These are phyloP conservation scores for Colletotrichum eleusines DNA, from an alignment of 2,329 filamentous ascomycete species.

Conservation along the genomic window DNA sequence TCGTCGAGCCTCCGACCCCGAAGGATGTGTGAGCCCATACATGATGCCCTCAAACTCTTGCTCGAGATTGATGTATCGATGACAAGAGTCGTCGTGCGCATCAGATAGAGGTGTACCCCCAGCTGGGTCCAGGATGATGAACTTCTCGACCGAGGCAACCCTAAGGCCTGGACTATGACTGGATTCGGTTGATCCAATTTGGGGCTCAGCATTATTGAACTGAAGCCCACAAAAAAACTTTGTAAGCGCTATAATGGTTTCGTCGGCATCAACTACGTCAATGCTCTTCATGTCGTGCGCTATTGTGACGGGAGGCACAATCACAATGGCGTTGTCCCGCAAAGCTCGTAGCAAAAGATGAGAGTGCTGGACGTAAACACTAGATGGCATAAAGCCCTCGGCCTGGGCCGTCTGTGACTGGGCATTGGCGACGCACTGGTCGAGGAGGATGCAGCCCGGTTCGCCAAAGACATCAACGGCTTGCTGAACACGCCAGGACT, in stretches of 20 bases:
- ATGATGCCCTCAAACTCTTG: slow-evolving; percentile 84
- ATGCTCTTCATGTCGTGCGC: slow-evolving; percentile 55
- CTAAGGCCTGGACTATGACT: slow-evolving; percentile 56
- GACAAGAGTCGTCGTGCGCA: slow-evolving; percentile 50
- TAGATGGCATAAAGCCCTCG: slow-evolving; percentile 38
- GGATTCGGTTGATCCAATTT: slow-evolving; percentile 39
- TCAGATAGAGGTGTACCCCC: slow-evolving; percentile 82
- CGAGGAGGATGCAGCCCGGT: slow-evolving; percentile 75
- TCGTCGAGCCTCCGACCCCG: slow-evolving; percentile 16
- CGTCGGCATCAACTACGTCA: slow-evolving; percentile 60
- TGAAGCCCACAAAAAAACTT: slow-evolving; percentile 79
- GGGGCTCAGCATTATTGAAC: slow-evolving; percentile 47
- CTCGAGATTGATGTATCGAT: slow-evolving; percentile 87
- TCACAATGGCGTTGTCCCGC: slow-evolving; percentile 51
- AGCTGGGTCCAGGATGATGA: slow-evolving; percentile 89
- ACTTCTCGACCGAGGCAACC: slow-evolving; percentile 78
- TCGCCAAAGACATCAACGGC: slow-evolving; percentile 79
- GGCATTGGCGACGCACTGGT: slow-evolving; percentile 31
- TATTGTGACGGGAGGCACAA: slow-evolving; percentile 57
- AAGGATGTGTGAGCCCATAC: slow-evolving; percentile 63
- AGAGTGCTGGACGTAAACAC: slow-evolving; percentile 34
- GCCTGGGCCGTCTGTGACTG: slow-evolving; percentile 18
- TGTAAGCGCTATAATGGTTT: slow-evolving; percentile 82
- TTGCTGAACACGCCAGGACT: slow-evolving; percentile 79
- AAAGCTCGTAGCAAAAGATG: slow-evolving; percentile 50